phyloP scores from a whole-genome alignment of 192 early-diverging fungal species.

The Coemansia sp. region DNA sequence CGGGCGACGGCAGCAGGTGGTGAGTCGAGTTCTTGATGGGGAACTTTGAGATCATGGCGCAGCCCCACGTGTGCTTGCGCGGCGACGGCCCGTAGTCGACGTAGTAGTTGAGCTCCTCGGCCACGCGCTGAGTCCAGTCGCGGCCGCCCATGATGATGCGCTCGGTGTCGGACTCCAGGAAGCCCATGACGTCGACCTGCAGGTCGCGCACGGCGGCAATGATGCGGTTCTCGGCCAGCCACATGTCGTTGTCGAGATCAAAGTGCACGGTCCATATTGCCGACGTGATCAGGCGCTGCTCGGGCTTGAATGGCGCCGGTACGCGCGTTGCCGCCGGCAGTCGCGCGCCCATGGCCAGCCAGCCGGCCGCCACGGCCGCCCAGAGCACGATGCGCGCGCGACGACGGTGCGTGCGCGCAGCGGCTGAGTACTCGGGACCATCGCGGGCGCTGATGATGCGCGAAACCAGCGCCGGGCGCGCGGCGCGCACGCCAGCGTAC shows the following conservation, averaged over 20 bases:
- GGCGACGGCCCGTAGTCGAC: conserved; percentile 80
- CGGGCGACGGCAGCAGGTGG: conserved; percentile 74
- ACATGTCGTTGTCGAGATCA: conserved; percentile 82
- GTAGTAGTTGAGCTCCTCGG: conserved; percentile 72
- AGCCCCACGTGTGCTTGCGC: conserved; percentile 84
- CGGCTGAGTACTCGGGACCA: background rate
- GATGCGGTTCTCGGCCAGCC: conserved; percentile 70
- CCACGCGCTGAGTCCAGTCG: conserved; percentile 73
- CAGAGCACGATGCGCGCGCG: conserved; percentile 14
- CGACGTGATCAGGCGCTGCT: conserved; percentile 65
- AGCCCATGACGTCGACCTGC: conserved; percentile 73
- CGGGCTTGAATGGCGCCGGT: conserved; percentile 59
- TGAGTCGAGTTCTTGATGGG: conserved; percentile 71
- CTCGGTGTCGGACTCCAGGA: conserved; percentile 73
- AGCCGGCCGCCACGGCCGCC: conserved; percentile 15
- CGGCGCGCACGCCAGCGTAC: conserved; percentile 56
- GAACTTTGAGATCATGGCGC: conserved; percentile 79
- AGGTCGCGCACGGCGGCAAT: conserved; percentile 70
- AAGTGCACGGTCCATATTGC: conserved; percentile 87
- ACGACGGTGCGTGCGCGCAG: background rate
- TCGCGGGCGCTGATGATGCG: background rate
- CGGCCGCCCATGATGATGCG: conserved; percentile 84
- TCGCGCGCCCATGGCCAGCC: conserved; percentile 49
- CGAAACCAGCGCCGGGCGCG: conserved; percentile 19
- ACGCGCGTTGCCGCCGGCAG: conserved; percentile 45